Percentiles rank a stretch among this genome's conserved stretches.
Evolutionary conservation across 768 basidiomycete species (phyloP).

Genomic region (Gautieria morchelliformis): DNA sequence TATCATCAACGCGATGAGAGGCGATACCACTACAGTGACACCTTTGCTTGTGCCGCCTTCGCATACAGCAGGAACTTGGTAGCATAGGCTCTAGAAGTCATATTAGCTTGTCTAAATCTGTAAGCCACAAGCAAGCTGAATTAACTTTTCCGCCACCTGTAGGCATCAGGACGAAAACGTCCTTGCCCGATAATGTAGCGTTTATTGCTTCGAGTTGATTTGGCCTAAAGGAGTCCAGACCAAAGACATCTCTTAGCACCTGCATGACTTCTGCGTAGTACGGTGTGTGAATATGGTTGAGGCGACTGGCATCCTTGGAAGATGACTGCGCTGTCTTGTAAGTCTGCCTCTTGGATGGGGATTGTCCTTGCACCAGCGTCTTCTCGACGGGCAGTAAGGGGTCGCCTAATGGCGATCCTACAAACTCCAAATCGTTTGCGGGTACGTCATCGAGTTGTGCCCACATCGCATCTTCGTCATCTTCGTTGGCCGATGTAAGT

Average conservation of each 20-base stretch:
- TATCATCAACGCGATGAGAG: conserved; percentile 78
- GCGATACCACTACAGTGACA: conserved; percentile 84
- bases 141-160: conserved; percentile 91
- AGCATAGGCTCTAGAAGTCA: conserved; percentile 21
- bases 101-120: neutral
- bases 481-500: neutral
- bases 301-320: neutral
- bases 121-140: conserved; percentile 41
- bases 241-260: conserved; percentile 51
- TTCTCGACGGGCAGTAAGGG: conserved; percentile 2
- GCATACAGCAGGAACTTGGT: conserved; percentile 79
- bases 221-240: conserved; percentile 55
- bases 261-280: conserved; percentile 43
- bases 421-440: neutral
- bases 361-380: neutral
- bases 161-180: conserved; percentile 94
- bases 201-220: conserved; percentile 86
- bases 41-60: conserved; percentile 59
- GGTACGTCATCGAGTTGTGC: conserved; percentile 5
- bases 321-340: neutral
- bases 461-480: conserved; percentile 7
- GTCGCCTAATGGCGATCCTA: neutral
- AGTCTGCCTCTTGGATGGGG: neutral
- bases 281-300: conserved; percentile 9
- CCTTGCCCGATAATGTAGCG: conserved; percentile 66